Conservation (phyloP, 2,329 filamentous ascomycete species). For the Zymoseptoria ardabiliae region DNA sequence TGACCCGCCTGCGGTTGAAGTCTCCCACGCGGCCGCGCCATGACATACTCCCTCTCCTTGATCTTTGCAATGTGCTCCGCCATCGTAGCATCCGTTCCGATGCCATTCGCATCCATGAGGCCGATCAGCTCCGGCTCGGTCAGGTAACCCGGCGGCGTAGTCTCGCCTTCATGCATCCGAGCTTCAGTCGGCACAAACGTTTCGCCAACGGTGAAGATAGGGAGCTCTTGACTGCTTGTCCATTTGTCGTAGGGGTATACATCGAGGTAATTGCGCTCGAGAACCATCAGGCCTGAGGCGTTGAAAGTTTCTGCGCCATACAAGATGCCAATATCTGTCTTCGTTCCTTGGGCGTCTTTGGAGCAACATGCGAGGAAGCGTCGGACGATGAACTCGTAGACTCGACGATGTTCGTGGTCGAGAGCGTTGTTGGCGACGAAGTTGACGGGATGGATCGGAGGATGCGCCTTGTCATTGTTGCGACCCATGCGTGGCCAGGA, state of each 20-base stretch:
- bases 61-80: slow-evolving; percentile 97
- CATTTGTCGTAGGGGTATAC: slow-evolving; percentile 96
- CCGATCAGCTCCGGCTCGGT: slow-evolving; percentile 94
- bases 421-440: slow-evolving; percentile 60
- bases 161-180: slow-evolving; percentile 85
- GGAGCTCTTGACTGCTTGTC: slow-evolving; percentile 78
- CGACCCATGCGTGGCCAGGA: slow-evolving; percentile 72
- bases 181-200: slow-evolving; percentile 82
- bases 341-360: slow-evolving; percentile 80
- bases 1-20: slow-evolving; percentile 22
- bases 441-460: slow-evolving; percentile 92
- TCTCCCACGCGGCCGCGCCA: slow-evolving; percentile 48
- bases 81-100: slow-evolving; percentile 98
- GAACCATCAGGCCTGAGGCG: slow-evolving; percentile 73
- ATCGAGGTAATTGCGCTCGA: slow-evolving; percentile 87
- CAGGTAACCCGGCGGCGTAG: slow-evolving; percentile 72
- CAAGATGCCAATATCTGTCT: slow-evolving; percentile 74
- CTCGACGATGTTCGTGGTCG: slow-evolving; percentile 54
- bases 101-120: slow-evolving; percentile 97
- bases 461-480: slow-evolving; percentile 94
- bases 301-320: slow-evolving; percentile 80
- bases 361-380: slow-evolving; percentile 94
- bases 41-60: slow-evolving; percentile 80
- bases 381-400: slow-evolving; percentile 89
- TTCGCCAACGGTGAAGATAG: slow-evolving; percentile 71